These are phyloP conservation scores for Mrakiaceae sp. DNA, from an alignment of 1,284 basidiomycete genomes.

Conservation along the genomic window DNA sequence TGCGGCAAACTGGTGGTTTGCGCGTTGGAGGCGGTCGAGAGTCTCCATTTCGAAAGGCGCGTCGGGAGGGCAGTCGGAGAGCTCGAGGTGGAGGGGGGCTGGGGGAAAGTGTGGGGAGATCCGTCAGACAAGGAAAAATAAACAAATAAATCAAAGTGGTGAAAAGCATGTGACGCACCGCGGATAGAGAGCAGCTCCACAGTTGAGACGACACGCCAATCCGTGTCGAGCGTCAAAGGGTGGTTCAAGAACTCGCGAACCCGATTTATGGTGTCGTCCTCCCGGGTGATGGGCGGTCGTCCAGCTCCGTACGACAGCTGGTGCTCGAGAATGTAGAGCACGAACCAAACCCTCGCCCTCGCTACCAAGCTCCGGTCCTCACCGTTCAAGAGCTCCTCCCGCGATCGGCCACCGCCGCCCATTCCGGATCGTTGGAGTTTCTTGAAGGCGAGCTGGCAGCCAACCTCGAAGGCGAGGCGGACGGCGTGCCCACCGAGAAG, in stretches of 20 bases:
- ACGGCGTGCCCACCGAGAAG: slow-evolving; percentile 84
- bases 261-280: slow-evolving; percentile 75
- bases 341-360: slow-evolving; percentile 74
- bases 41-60: slow-evolving; percentile 17
- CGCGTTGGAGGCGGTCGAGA: slow-evolving; percentile 30
- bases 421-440: slow-evolving; percentile 60
- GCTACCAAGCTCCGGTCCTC: slow-evolving; percentile 69
- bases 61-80: neutral
- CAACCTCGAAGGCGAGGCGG: slow-evolving; percentile 81
- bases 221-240: slow-evolving; percentile 76
- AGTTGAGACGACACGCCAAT: slow-evolving; percentile 86
- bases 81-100: neutral
- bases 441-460: slow-evolving; percentile 80
- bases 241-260: slow-evolving; percentile 69
- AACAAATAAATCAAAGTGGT: neutral
- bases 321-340: slow-evolving; percentile 67
- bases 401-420: slow-evolving; percentile 43
- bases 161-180: neutral
- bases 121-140: neutral
- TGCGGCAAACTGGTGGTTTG: slow-evolving; percentile 33
- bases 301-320: slow-evolving; percentile 89
- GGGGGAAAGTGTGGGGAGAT: neutral
- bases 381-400: slow-evolving; percentile 33
- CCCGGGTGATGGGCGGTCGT: slow-evolving; percentile 75
- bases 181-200: slow-evolving; percentile 39